Conservation (phyloP, 1,139 yeast genomes). For the Entelexis paramagnoliae region DNA sequence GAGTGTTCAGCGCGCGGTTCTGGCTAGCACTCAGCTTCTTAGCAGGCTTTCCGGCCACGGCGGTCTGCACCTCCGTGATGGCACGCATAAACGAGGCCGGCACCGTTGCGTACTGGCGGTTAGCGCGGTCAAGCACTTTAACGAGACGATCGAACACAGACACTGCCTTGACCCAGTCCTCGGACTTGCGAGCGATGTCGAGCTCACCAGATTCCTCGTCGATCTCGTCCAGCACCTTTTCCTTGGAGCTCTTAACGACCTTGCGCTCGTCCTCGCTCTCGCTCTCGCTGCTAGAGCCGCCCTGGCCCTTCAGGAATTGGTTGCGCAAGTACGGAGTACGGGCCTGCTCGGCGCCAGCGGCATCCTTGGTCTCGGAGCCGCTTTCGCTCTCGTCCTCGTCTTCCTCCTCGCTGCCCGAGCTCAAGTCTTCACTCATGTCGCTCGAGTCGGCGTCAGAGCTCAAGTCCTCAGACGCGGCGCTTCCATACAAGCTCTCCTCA, state of each 20-base stretch:
- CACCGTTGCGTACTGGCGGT: conserved; percentile 58
- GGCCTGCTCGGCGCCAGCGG: conserved; percentile 31
- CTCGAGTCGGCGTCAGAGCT: conserved; percentile 46
- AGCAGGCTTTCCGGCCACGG: conserved; percentile 48
- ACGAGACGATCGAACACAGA: conserved; percentile 52
- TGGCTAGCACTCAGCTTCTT: conserved; percentile 74
- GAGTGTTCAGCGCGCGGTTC: conserved; percentile 77
- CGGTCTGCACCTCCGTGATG: conserved; percentile 63
- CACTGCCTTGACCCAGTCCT: conserved; percentile 72
- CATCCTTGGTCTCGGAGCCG: conserved; percentile 27
- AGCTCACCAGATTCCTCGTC: conserved; percentile 55
- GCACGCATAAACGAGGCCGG: conserved; percentile 66
- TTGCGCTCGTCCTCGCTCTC: conserved; percentile 57
- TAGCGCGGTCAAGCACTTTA: conserved; percentile 54
- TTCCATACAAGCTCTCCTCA: conserved; percentile 54
- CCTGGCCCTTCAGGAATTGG: conserved; percentile 37
- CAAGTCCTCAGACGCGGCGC: conserved; percentile 34
- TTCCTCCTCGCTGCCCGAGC: conserved; percentile 30
- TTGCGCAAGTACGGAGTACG: conserved; percentile 22
- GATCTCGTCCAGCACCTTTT: conserved; percentile 82
- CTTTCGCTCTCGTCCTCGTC: conserved; percentile 33
- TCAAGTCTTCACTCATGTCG: conserved; percentile 32
- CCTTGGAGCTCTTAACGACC: conserved; percentile 88
- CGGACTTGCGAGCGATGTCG: conserved; percentile 57
- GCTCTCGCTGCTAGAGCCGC: conserved; percentile 35